These are phyloP conservation scores for Ceratocystis lukuohia DNA, from an alignment of 2,329 filamentous ascomycete genomes.

Conservation along the genomic window DNA sequence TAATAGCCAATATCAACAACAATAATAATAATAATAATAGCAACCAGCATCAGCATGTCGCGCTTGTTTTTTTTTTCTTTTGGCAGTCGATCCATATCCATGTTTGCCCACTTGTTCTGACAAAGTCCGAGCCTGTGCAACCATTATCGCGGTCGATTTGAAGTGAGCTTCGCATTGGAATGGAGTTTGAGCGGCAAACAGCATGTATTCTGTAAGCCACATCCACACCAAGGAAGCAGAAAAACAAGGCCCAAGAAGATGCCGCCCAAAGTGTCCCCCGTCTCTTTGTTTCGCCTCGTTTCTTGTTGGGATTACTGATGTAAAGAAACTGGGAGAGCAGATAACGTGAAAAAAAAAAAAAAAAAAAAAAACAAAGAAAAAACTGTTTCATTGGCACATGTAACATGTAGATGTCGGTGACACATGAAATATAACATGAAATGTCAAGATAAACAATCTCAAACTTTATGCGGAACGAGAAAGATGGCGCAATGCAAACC, in stretches of 20 bases:
- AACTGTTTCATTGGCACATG: too few relatives aligned
- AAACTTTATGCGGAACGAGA: too few relatives aligned
- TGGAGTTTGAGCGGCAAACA: not conserved
- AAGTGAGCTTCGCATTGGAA: too few relatives aligned
- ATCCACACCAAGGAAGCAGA: not conserved
- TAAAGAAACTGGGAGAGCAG: too few relatives aligned
- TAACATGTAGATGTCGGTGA: not conserved
- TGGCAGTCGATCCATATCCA: slow-evolving; percentile 8
- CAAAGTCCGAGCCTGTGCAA: not conserved
- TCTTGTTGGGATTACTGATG: too few relatives aligned
- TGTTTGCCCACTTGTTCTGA: slow-evolving; percentile 2
- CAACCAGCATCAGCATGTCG: not conserved
- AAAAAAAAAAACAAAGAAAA: too few relatives aligned
- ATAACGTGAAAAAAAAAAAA: too few relatives aligned
- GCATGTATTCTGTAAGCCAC: not conserved
- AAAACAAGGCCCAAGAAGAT: too few relatives aligned
- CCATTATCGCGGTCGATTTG: not conserved
- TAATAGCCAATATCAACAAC: not conserved
- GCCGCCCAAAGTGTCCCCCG: too few relatives aligned
- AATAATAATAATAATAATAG: not conserved
- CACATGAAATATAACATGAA: not conserved
- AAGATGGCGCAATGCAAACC: too few relatives aligned
- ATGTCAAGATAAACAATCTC: not conserved
- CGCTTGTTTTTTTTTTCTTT: not conserved
- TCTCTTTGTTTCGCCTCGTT: too few relatives aligned